Percentiles rank a stretch among this genome's conserved stretches.
These are phyloP conservation scores for Lipomyces sp. DNA, from an alignment of 805 yeast species.

Conservation along the genomic window DNA sequence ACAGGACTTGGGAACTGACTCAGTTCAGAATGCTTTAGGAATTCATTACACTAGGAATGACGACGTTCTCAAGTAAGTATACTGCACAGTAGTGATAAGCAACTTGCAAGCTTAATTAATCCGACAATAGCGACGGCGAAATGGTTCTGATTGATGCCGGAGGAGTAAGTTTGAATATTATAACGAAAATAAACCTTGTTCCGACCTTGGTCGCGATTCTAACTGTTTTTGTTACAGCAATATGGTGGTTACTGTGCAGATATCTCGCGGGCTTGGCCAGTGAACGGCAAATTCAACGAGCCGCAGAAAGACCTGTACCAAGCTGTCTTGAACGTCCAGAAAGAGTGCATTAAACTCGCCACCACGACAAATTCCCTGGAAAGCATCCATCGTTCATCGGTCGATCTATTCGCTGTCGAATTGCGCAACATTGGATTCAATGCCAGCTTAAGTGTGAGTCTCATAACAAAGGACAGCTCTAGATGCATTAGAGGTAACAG, in stretches of 20 bases:
- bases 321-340: constrained; percentile 84
- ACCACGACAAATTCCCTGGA: constrained; percentile 62
- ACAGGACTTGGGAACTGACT: not conserved
- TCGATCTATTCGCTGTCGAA: constrained; percentile 62
- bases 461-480: not conserved
- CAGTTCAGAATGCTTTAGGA: constrained; percentile 69
- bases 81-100: not conserved
- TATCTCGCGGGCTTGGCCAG: constrained; percentile 97
- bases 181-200: not conserved
- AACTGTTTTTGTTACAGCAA: constrained; percentile 43
- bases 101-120: not conserved
- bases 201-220: not conserved
- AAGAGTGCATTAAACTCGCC: constrained; percentile 74
- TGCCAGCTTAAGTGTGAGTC: not conserved
- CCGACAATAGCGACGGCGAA: constrained; percentile 61
- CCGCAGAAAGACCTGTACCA: constrained; percentile 87
- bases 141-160: constrained; percentile 94
- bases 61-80: constrained; percentile 57
- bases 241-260: constrained; percentile 95
- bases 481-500: not conserved
- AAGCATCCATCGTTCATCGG: constrained; percentile 76
- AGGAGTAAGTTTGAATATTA: constrained; percentile 51
- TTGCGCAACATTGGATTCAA: constrained; percentile 73
- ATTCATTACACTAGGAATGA: constrained; percentile 95
- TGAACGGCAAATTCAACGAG: constrained; percentile 68